Evolutionary conservation across 768 basidiomycete species (phyloP).

Genomic region (Hemileccinum impolitum): DNA sequence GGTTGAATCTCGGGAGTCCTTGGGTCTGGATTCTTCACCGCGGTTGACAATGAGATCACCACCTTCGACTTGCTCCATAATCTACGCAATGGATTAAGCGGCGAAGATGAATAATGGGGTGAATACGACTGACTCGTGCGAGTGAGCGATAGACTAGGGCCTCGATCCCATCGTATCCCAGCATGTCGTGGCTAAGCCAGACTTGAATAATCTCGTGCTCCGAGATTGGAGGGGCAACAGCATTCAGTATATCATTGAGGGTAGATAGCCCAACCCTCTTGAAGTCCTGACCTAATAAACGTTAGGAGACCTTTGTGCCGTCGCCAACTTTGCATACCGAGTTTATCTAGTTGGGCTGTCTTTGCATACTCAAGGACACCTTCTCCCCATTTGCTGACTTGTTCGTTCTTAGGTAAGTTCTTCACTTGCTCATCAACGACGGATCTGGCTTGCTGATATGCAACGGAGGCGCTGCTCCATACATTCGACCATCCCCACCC

Average conservation of each 20-base stretch:
- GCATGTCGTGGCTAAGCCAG: conserved; percentile 95
- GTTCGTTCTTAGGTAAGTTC: conserved; percentile 79
- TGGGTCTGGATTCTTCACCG: conserved; percentile 73
- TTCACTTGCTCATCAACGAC: conserved; percentile 95
- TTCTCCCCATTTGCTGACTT: conserved; percentile 85
- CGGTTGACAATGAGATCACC: conserved; percentile 87
- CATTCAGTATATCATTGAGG: conserved; percentile 88
- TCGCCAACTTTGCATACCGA: conserved; percentile 54
- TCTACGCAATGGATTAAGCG: conserved; percentile 38
- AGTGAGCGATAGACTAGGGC: conserved; percentile 88
- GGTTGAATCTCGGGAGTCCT: conserved; percentile 42
- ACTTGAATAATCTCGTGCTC: conserved; percentile 98
- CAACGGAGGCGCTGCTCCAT: conserved; percentile 86
- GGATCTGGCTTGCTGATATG: conserved; percentile 80
- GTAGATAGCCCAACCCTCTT: conserved; percentile 85
- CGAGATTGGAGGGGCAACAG: conserved; percentile 96
- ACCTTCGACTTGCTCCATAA: conserved; percentile 93
- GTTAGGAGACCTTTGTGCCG: neutral
- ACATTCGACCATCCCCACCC: conserved; percentile 84
- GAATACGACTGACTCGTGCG: conserved; percentile 60
- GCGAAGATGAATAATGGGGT: neutral
- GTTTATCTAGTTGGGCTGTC: conserved; percentile 83
- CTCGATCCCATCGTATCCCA: conserved; percentile 94
- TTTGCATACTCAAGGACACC: conserved; percentile 86
- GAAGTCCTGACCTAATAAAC: conserved; percentile 75